phyloP scores from a whole-genome alignment of 208 protist genomes.

The Acanthamoeba polyphaga region DNA sequence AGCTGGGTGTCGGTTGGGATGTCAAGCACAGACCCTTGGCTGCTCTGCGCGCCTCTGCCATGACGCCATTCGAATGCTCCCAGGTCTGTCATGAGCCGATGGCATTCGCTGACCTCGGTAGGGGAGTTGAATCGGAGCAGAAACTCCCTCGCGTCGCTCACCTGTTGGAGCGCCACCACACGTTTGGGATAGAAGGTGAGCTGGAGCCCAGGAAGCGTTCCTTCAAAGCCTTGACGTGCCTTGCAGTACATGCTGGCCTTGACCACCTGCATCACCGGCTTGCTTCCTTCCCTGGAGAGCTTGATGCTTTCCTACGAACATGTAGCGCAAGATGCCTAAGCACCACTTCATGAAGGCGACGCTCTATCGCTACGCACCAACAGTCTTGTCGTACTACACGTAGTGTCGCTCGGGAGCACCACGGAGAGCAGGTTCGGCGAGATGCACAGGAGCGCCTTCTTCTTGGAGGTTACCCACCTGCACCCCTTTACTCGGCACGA shows the following conservation, averaged over 20 bases:
- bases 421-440: neutral
- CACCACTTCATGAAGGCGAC: too few species aligned
- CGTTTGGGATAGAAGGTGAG: neutral
- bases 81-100: neutral
- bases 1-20: neutral
- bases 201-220: too few species aligned
- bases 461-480: neutral
- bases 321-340: neutral
- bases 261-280: neutral
- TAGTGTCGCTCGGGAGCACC: neutral
- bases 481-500: neutral
- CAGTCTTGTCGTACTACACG: neutral
- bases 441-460: neutral
- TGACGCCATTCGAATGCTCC: neutral
- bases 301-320: neutral
- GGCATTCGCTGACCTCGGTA: neutral
- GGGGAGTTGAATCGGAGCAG: neutral
- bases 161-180: neutral
- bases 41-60: neutral
- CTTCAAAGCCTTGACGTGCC: neutral
- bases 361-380: neutral
- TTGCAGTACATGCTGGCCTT: conserved; percentile 12
- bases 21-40: too few species aligned
- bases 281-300: neutral
- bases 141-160: neutral